Evolutionary conservation across 2,329 filamentous ascomycete species (phyloP), one percentile per base, ranked within the genome.

Genomic region (Diaporthe batatas): DNA sequence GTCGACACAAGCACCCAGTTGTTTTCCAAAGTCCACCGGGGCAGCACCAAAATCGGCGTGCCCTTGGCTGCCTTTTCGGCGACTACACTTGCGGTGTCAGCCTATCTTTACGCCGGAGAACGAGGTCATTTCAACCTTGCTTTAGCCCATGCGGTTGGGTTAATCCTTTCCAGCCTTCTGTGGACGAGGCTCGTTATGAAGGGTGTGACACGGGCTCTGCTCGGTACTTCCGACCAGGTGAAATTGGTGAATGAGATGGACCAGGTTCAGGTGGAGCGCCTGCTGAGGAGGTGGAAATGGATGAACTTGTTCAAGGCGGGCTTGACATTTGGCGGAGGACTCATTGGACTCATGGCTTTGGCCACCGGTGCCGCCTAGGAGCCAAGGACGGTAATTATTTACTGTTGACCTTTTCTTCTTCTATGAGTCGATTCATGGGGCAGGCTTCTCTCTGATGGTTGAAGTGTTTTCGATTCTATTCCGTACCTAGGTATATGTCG

Each of bases 171-270:
- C 12, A 62, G 39, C 12, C 29, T 70, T 23, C 42, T 51, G 10
- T 70, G 68, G 68, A 70, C 68, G 4, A 44, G 54, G 18, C 21
- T 70, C 2, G 55, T 42, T 12, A 49, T 70, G 39, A 70, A 57
- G 55, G 29, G 54, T 29, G 68, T 70, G 2, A 70, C 54, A 16
- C 47, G 14, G n/a, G 21, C 42, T 2, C 36, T 59, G 6, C 29
- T 70, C 12, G 49, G 29, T 34, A 42, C 58, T 36, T n/a, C 42
- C 21, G 23, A 23, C 18, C 29, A 14, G 10, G 29, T 57, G 32
- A 57, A 57, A 8, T 36, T 57, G 54, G 21, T 16, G 10, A 29
- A 36, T 3, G 54, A 36, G 21, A 6, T 57, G 53, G 68, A 32
- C 10, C 54, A 49, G 34, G 49, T 23, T 7, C 32, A 55, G 32